A percentile compares a stretch with the other conserved stretches of the same genome.
Evolutionary conservation across 2,329 filamentous ascomycete genomes (phyloP).

Genomic region (Claviceps arundinis): DNA sequence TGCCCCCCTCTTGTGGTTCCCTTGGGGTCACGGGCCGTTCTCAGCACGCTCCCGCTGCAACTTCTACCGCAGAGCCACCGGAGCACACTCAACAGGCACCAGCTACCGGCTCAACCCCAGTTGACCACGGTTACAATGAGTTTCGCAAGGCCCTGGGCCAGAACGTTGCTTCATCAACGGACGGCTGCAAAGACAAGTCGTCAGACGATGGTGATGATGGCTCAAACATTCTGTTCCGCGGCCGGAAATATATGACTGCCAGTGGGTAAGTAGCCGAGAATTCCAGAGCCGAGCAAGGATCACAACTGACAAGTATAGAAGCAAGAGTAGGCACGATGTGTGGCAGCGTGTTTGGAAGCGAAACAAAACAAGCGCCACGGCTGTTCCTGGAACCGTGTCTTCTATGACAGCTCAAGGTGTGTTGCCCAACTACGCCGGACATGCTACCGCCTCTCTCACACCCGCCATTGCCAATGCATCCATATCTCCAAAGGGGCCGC

Average conservation of each 20-base stretch:
- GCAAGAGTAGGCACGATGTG: constrained; percentile 29
- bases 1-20: constrained; percentile 11
- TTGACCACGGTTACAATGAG: constrained; percentile 15
- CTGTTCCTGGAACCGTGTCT: constrained; percentile 34
- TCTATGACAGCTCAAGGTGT: constrained; percentile 41
- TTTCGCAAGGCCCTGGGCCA: constrained; percentile 14
- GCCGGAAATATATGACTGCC: constrained; percentile 17
- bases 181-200: constrained; percentile 12
- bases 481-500: constrained; percentile 17
- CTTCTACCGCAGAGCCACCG: constrained; percentile 11
- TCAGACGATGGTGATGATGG: constrained; percentile 21
- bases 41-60: constrained; percentile 15
- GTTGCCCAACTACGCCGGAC: constrained; percentile 37
- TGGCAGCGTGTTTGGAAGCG: constrained; percentile 39
- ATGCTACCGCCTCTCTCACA: constrained; percentile 37
- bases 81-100: constrained; percentile 11
- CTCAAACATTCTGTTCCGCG: constrained; percentile 24
- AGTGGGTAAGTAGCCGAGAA: constrained; percentile 16
- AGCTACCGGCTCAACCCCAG: constrained; percentile 12
- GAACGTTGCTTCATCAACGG: constrained; percentile 1
- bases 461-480: constrained; percentile 29
- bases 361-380: constrained; percentile 33
- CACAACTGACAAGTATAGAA: constrained; percentile 8
- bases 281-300: background rate
- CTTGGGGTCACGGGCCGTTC: constrained; percentile 20